These are phyloP conservation scores for Glycyrrhiza uralensis DNA, from an alignment of 306 rosid genomes.

Conservation along the genomic window DNA sequence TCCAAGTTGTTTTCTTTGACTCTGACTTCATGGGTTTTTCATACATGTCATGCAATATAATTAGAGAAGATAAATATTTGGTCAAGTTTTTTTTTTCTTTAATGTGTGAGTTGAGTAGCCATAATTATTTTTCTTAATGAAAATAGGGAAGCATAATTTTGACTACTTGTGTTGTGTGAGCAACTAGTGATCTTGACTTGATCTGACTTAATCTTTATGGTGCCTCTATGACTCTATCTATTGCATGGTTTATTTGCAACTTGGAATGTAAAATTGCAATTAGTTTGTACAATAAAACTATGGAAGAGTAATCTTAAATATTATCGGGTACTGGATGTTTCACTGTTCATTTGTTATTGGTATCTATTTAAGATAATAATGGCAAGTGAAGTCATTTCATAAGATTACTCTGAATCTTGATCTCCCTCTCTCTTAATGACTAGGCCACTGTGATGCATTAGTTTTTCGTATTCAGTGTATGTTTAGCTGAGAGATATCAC, in stretches of 20 bases:
- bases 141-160: conserved; percentile 4
- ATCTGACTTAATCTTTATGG: background rate
- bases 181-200: conserved; percentile 7
- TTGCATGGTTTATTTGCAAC: background rate
- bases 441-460: background rate
- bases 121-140: conserved; percentile 2
- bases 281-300: background rate
- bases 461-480: background rate
- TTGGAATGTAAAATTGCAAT: background rate
- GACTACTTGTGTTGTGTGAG: background rate
- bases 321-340: conserved; percentile 1
- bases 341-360: background rate
- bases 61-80: background rate
- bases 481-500: background rate
- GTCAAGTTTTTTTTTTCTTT: background rate
- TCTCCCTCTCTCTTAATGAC: background rate
- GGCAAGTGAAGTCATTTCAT: conserved; percentile 4
- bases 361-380: background rate
- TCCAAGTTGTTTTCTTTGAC: background rate
- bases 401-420: conserved; percentile 11
- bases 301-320: background rate
- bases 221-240: conserved; percentile 1
- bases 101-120: background rate
- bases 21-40: background rate
- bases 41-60: background rate